phyloP scores from a whole-genome alignment of 1,284 basidiomycete genomes.

The Cryptococcus sp. region DNA sequence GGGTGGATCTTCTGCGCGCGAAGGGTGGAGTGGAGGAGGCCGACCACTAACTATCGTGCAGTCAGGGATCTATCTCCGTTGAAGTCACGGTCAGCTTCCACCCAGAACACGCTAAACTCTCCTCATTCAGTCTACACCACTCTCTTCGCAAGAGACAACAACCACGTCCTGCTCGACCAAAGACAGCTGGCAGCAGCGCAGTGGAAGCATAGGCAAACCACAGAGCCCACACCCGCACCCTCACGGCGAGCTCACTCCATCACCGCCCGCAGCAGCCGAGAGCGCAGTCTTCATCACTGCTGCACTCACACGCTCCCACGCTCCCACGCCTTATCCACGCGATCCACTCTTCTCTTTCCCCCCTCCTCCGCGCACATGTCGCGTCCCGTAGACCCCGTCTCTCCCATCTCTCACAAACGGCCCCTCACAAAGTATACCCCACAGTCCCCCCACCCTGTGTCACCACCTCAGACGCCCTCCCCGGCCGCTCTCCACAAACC shows the following conservation, averaged over 20 bases:
- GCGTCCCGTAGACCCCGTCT: background rate
- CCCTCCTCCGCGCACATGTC: too few species aligned
- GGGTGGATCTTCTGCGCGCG: too few species aligned
- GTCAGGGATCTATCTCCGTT: too few species aligned
- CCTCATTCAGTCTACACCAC: too few species aligned
- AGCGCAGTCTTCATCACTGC: background rate
- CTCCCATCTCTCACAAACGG: constrained; percentile 5
- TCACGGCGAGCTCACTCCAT: background rate
- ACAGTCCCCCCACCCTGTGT: constrained; percentile 16
- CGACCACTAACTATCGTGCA: too few species aligned
- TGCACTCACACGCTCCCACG: background rate
- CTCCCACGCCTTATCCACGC: too few species aligned
- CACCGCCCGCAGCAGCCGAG: background rate
- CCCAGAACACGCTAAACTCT: too few species aligned
- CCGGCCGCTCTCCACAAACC: constrained; percentile 7
- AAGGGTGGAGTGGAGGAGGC: too few species aligned
- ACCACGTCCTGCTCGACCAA: background rate
- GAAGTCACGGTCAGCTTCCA: too few species aligned
- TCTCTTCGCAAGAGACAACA: too few species aligned
- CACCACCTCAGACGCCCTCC: constrained; percentile 19
- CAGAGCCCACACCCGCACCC: too few species aligned
- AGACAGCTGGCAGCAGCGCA: background rate
- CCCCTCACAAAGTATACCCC: constrained; percentile 10
- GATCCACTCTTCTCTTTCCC: too few species aligned
- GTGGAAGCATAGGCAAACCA: background rate